These are phyloP conservation scores for Camptophora hylomeconis DNA, from an alignment of 2,329 filamentous ascomycete species.

Conservation along the genomic window DNA sequence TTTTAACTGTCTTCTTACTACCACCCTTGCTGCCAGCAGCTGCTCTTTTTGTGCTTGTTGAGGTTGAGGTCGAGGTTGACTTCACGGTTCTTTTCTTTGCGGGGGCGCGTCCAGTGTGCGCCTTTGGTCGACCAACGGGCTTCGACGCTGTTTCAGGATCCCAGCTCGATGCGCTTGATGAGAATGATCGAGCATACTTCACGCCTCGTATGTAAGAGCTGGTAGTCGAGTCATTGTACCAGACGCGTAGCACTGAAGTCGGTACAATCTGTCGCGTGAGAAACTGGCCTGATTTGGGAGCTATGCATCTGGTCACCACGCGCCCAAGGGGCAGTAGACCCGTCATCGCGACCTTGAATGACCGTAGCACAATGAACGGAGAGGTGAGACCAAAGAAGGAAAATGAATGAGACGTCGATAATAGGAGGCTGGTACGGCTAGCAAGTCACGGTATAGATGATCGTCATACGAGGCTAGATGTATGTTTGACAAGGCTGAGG, in stretches of 20 bases:
- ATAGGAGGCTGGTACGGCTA: too few species aligned
- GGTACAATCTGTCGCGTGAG: conserved; percentile 15
- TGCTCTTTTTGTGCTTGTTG: conserved; percentile 10
- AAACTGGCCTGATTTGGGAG: conserved; percentile 9
- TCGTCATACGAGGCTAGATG: too few species aligned
- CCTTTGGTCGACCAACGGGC: conserved; percentile 20
- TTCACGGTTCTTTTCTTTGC: conserved; percentile 15
- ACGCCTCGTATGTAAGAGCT: too few species aligned
- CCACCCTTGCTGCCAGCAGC: conserved; percentile 15
- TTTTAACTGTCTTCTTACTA: conserved; percentile 20
- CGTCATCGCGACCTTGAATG: conserved; percentile 10
- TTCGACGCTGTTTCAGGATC: conserved; percentile 19
- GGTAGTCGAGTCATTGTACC: too few species aligned
- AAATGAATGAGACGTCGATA: too few species aligned
- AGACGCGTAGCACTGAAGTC: conserved; percentile 14
- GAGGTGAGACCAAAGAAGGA: too few species aligned
- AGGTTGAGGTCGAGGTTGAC: conserved; percentile 9
- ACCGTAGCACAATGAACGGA: too few species aligned
- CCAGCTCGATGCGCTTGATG: conserved; percentile 16
- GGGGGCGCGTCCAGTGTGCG: conserved; percentile 20
- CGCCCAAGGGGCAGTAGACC: conserved; percentile 10
- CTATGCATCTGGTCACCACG: conserved; percentile 11
- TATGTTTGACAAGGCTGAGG: too few species aligned
- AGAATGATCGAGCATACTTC: conserved; percentile 6
- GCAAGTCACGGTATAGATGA: too few species aligned